These are phyloP conservation scores for Nakazawaea wyomingensis DNA, from an alignment of 805 yeast genomes.

Conservation along the genomic window DNA sequence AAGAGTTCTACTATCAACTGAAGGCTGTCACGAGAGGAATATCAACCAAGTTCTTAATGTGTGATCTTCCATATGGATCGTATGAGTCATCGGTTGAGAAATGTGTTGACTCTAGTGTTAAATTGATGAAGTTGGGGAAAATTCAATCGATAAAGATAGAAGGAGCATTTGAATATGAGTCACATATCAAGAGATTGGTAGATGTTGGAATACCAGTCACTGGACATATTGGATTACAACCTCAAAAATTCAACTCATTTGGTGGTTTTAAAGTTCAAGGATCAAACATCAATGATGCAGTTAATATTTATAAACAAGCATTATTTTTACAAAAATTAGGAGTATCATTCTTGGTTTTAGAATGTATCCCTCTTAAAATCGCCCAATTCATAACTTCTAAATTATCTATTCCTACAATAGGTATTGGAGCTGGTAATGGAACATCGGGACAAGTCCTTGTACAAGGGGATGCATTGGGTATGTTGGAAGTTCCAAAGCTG, in stretches of 20 bases:
- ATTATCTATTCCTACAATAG: slow-evolving; percentile 76
- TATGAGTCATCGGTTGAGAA: slow-evolving; percentile 61
- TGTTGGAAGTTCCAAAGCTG: slow-evolving; percentile 52
- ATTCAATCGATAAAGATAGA: slow-evolving; percentile 79
- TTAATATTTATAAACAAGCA: slow-evolving; percentile 61
- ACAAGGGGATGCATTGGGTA: slow-evolving; percentile 77
- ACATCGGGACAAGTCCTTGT: slow-evolving; percentile 91
- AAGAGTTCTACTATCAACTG: slow-evolving; percentile 74
- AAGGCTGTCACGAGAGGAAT: slow-evolving; percentile 74
- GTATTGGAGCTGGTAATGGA: slow-evolving; percentile 88
- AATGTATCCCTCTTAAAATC: slow-evolving; percentile 77
- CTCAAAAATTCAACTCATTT: slow-evolving; percentile 71
- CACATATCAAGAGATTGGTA: slow-evolving; percentile 51
- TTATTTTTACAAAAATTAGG: slow-evolving; percentile 68
- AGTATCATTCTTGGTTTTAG: slow-evolving; percentile 68
- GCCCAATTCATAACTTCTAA: slow-evolving; percentile 59
- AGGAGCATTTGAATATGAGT: slow-evolving; percentile 60
- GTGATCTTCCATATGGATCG: slow-evolving; percentile 86
- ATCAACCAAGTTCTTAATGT: slow-evolving; percentile 59
- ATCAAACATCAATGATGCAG: slow-evolving; percentile 47
- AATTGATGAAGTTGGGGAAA: slow-evolving; percentile 51
- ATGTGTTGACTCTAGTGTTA: slow-evolving; percentile 56
- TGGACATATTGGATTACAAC: slow-evolving; percentile 91
- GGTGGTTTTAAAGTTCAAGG: slow-evolving; percentile 94
- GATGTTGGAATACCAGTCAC: slow-evolving; percentile 79